Evolutionary conservation across 2,329 filamentous ascomycete genomes (phyloP), one percentile per base, ranked within the genome.

Genomic region (Fusarium liriodendri): DNA sequence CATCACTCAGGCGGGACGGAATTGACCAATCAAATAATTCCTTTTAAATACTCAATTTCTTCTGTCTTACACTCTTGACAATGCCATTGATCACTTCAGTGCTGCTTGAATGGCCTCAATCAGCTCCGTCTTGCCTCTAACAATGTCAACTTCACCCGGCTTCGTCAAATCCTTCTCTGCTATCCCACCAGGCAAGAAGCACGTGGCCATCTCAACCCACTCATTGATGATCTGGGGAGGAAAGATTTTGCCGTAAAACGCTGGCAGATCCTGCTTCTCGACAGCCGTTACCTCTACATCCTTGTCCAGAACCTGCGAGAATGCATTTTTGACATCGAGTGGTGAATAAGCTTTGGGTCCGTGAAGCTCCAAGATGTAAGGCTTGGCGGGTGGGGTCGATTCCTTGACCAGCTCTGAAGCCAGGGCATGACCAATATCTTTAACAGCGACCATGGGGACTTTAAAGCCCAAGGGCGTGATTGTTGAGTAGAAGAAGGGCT

Each of bases 401-500:
- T 60, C 66, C 57, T 72, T 80, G 63, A 58, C 62, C 2, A 79
- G 64, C 9, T 80, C 70, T 6, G 73, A 64, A 0, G 81, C 81
- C 27, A 83, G 68, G 13, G 57, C 37, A 4, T 60, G 58, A 3
- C 79, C 77, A 59, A 81, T 77, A 16, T 80, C 76, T 6, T 64
- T 60, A 32, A 77, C 67, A 0, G 79, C 78, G 4, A 81, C 78
- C 81, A 83, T 83, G 1, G 79, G 78, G 11, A 82, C 33, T 25
- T 78, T 69, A 42, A 70, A 79, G 11, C 83, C 80, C 2, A 81
- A 47, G 0, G 83, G 83, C 0, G 80, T 80, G 18, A 84, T 73
- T 2, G 80, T 79, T 0, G 82, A 82, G 57, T 69, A 80, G 64
- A 84, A 80, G 71, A 80, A 82, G 1, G 80, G 79, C 0, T 75